phyloP scores from a whole-genome alignment of 345 rosid genomes.

The Passiflora organensis region DNA sequence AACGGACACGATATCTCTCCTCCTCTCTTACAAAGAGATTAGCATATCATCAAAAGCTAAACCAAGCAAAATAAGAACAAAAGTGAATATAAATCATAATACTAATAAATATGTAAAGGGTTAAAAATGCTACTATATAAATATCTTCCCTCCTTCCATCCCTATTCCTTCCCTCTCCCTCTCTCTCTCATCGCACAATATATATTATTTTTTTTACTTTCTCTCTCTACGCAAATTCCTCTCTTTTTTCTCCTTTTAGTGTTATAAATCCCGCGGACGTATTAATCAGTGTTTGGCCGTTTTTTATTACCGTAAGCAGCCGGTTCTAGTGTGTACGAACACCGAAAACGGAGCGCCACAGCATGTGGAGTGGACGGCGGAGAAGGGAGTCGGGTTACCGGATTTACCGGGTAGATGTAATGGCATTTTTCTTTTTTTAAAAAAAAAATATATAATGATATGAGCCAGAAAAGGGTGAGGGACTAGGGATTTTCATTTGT shows the following conservation, averaged over 20 bases:
- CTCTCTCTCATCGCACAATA: background rate
- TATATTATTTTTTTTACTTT: too few relatives aligned
- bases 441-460: too few relatives aligned
- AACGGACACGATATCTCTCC: constrained; percentile 29
- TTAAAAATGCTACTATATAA: background rate
- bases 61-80: too few relatives aligned
- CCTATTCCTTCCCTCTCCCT: background rate
- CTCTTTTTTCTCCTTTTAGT: background rate
- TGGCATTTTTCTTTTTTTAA: too few relatives aligned
- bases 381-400: constrained; percentile 12
- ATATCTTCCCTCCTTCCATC: background rate
- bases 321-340: constrained; percentile 20
- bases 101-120: background rate
- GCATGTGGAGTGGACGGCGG: constrained; percentile 20
- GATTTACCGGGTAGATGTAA: constrained; percentile 24
- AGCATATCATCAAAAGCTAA: background rate
- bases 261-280: background rate
- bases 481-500: too few relatives aligned
- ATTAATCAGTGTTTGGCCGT: background rate
- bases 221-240: background rate
- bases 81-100: background rate
- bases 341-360: constrained; percentile 3
- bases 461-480: too few relatives aligned
- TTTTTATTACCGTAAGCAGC: constrained; percentile 11
- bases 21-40: background rate